phyloP scores from a whole-genome alignment of 441 rosid genomes.

The Populus tomentosa region DNA sequence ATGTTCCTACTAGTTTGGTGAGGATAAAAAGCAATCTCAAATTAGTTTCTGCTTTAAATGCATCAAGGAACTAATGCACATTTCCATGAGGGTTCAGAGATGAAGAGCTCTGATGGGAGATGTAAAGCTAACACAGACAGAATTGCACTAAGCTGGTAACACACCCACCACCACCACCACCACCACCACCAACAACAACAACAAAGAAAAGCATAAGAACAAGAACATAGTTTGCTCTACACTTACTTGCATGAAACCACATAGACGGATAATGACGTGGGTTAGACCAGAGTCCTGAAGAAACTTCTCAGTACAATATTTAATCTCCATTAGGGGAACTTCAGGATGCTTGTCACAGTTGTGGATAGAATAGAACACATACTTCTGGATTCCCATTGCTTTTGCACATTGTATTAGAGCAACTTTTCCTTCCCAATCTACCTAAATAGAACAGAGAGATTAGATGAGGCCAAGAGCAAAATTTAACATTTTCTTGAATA shows the following conservation, averaged over 20 bases:
- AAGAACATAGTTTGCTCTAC: neutral
- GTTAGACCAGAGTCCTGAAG: constrained; percentile 72
- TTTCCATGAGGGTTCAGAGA: neutral
- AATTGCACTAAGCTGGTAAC: constrained; percentile 16
- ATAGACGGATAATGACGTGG: constrained; percentile 66
- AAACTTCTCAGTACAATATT: constrained; percentile 89
- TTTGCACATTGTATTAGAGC: constrained; percentile 96
- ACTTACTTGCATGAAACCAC: constrained; percentile 95
- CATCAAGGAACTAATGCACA: neutral
- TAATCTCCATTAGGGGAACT: constrained; percentile 95
- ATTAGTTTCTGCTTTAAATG: neutral
- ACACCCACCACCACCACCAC: neutral
- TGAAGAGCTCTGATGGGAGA: neutral
- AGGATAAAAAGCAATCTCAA: neutral
- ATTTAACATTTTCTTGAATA: neutral
- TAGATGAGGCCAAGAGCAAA: constrained; percentile 11
- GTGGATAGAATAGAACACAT: constrained; percentile 82
- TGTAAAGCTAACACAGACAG: constrained; percentile 33
- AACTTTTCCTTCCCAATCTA: constrained; percentile 99
- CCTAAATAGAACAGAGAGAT: constrained; percentile 57
- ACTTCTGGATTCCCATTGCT: constrained; percentile 94
- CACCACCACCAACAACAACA: no score
- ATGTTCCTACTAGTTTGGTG: neutral
- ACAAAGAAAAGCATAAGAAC: neutral
- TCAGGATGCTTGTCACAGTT: constrained; percentile 97